Base-by-base conservation (phyloP, 352 stramenopile species). In the Aphanomyces euteiches region DNA sequence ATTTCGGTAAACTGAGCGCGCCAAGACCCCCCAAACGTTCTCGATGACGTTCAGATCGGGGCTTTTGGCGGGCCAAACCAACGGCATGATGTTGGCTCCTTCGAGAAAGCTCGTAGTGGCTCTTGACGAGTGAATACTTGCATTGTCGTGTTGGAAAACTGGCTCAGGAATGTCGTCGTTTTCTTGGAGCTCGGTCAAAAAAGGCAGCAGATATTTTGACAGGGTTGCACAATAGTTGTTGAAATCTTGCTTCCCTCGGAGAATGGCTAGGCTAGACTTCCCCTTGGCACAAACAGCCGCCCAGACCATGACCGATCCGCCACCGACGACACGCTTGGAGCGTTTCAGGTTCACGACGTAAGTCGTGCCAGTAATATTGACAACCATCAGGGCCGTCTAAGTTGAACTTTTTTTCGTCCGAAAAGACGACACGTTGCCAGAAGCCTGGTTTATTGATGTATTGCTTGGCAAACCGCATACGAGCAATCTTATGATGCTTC, bases 31-130 rank as follows among this genome's bases (percentile, higher is more conserved):
- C 68, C 64, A 73, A 17, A 75, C 56, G 48, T 75, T 75, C 40
- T 75, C 68, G 40, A 77, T 75, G n/a, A 70, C 68, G 63, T 77
- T 75, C 7, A 73, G 38, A 60, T 77, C 73, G 50, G 63, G 63
- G 63, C 57, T 71, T 21, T 73, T 77, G 58, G 67, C 63, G n/a
- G 61, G 73, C 63, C 68, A 75, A 15, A 41, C 3, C 47, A 77
- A 15, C 13, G 1, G 45, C 13, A 53, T n/a, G 45, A 53, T 19
- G 45, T 19, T 19, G 1, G 45, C 13, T 15, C 13, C 45, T 53
- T 53, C 45, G 1, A n/a, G 2, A 53, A n/a, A 53, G 13, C n/a
- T 53, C 45, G 13, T 2, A 15, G 2, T 53, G 13, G 13, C 45
- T 19, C n/a, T 53, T 15, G 45, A 53, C 13, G 45, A 15, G 45